Percentiles rank a stretch among this genome's conserved stretches.
These are phyloP conservation scores for Aspergillus sp. DNA, from an alignment of 2,329 filamentous ascomycete genomes.

Conservation along the genomic window DNA sequence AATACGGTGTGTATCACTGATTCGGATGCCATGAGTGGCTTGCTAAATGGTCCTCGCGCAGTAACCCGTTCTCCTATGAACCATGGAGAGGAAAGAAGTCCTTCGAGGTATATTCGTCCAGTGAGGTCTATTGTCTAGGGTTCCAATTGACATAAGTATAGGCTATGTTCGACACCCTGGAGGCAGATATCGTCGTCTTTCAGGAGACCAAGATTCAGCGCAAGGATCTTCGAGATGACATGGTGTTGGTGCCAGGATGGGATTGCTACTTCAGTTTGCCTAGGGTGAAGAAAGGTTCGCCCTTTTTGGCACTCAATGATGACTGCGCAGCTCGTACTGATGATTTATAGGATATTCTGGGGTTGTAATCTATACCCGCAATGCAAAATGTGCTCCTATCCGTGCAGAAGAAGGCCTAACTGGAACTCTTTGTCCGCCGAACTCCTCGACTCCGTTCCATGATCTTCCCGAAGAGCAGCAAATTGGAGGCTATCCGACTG, in stretches of 20 bases:
- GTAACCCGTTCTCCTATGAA: conserved; percentile 76
- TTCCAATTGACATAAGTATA: conserved; percentile 23
- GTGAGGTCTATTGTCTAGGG: background rate
- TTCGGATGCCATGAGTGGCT: background rate
- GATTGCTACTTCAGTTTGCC: conserved; percentile 94
- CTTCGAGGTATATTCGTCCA: conserved; percentile 49
- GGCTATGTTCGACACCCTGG: conserved; percentile 90
- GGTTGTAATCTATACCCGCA: conserved; percentile 91
- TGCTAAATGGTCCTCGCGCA: conserved; percentile 23
- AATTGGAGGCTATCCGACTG: conserved; percentile 80
- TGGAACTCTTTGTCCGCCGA: conserved; percentile 67
- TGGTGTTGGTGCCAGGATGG: conserved; percentile 92
- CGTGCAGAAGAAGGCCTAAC: conserved; percentile 90
- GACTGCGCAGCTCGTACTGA: conserved; percentile 4
- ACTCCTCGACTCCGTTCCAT: conserved; percentile 61
- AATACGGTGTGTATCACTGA: conserved; percentile 50
- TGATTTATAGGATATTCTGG: conserved; percentile 71
- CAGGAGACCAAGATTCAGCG: conserved; percentile 95
- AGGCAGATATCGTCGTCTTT: conserved; percentile 87
- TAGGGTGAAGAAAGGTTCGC: conserved; percentile 77
- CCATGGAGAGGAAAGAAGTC: conserved; percentile 68
- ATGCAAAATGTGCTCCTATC: conserved; percentile 73
- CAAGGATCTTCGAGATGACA: conserved; percentile 86
- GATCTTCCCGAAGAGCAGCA: conserved; percentile 64
- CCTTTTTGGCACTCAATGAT: background rate